phyloP scores from a whole-genome alignment of 2,329 filamentous ascomycete genomes.

The Aureobasidium pullulans region DNA sequence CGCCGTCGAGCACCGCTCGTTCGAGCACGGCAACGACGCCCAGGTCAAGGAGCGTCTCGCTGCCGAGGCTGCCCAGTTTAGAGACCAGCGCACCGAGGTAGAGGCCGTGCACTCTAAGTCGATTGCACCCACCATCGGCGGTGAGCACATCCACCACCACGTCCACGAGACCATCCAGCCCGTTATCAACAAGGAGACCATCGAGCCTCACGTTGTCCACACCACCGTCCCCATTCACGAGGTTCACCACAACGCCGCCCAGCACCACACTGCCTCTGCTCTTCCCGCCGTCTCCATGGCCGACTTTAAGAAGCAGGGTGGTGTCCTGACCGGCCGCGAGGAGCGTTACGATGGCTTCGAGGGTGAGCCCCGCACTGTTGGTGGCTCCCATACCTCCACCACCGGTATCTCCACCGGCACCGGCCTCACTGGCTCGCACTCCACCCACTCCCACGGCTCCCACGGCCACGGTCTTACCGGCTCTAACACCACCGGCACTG shows the following conservation, averaged over 20 bases:
- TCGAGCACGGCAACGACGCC: constrained; percentile 52
- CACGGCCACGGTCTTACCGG: neutral
- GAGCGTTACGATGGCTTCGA: constrained; percentile 53
- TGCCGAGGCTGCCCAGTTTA: constrained; percentile 49
- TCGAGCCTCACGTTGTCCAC: constrained; percentile 61
- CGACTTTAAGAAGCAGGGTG: constrained; percentile 55
- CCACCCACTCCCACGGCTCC: neutral
- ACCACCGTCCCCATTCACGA: constrained; percentile 67
- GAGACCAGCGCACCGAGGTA: constrained; percentile 40
- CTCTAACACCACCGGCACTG: constrained; percentile 7
- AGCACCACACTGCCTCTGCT: constrained; percentile 58
- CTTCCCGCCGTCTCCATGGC: constrained; percentile 57
- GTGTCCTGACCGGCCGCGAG: constrained; percentile 46
- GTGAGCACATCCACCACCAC: constrained; percentile 59
- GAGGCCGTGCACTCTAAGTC: constrained; percentile 44
- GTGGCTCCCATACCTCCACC: constrained; percentile 19
- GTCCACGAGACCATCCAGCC: constrained; percentile 65
- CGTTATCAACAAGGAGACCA: constrained; percentile 59
- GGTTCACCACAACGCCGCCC: constrained; percentile 58
- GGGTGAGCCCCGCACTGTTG: constrained; percentile 51
- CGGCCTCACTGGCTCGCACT: constrained; percentile 1
- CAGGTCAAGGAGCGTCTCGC: constrained; percentile 42
- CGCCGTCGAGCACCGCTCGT: constrained; percentile 52
- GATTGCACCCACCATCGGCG: constrained; percentile 44
- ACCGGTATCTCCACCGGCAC: constrained; percentile 12